Evolutionary conservation across 768 basidiomycete species (phyloP).

Genomic region (Sistotremastrum niveocremeum): DNA sequence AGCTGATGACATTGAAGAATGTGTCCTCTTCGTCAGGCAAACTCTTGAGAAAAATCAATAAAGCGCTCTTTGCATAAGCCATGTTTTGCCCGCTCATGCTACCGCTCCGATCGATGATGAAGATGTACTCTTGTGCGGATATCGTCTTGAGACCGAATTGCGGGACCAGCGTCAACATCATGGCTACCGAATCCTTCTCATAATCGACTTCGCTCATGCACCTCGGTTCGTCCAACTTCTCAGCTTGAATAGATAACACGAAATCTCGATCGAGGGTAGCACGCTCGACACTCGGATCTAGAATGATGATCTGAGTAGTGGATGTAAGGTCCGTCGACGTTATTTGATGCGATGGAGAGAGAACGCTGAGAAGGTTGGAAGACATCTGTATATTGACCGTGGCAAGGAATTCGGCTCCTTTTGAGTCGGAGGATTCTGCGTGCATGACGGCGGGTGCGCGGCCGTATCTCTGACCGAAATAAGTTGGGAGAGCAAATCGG

Average conservation of each 20-base stretch:
- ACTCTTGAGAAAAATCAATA: slow-evolving; percentile 29
- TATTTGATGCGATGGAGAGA: background rate
- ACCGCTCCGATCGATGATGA: slow-evolving; percentile 44
- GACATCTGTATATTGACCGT: slow-evolving; percentile 35
- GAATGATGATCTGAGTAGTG: slow-evolving; percentile 17
- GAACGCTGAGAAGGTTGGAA: slow-evolving; percentile 25
- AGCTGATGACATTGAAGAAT: slow-evolving; percentile 45
- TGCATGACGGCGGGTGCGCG: slow-evolving; percentile 25
- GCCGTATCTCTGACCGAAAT: slow-evolving; percentile 41
- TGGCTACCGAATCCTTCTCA: slow-evolving; percentile 18
- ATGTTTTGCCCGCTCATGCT: slow-evolving; percentile 35
- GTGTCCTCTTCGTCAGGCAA: slow-evolving; percentile 32
- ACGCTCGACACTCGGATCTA: slow-evolving; percentile 26
- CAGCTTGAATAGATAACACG: slow-evolving; percentile 33
- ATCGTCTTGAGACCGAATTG: slow-evolving; percentile 31
- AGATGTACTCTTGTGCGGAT: slow-evolving; percentile 40
- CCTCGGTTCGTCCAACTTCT: slow-evolving; percentile 37
- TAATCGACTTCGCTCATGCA: slow-evolving; percentile 37
- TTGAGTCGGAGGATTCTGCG: slow-evolving; percentile 15
- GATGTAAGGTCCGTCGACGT: no score
- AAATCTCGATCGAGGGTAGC: slow-evolving; percentile 36
- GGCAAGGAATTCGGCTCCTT: slow-evolving; percentile 26
- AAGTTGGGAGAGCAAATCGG: slow-evolving; percentile 40
- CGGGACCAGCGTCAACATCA: slow-evolving; percentile 45
- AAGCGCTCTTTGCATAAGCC: slow-evolving; percentile 32